Base-by-base conservation (phyloP, 805 yeast genomes). In the Cyberlindnera xylosilytica region DNA sequence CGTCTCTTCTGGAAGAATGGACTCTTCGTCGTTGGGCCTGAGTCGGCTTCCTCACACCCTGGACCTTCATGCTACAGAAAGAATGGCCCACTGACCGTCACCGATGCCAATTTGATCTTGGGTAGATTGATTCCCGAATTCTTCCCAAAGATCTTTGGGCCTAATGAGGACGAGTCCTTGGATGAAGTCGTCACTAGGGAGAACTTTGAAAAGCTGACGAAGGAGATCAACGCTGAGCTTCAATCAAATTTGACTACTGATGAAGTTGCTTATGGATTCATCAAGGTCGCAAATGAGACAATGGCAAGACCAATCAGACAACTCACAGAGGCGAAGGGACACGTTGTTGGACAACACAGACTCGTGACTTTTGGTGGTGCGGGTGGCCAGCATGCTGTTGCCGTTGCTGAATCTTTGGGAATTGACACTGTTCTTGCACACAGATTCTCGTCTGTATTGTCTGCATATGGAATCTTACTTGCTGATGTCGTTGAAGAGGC, bases 251-350 rank as follows among this genome's bases (percentile, higher is more conserved):
- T 81, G 63, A 57, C 85, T 0, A 66, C 80, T 1, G 79, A 84
- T 47, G 81, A 83, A 51, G 83, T 87, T 9, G 96, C 96, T 0
- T 70, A 70, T 51, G 96, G 96, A 0, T 88, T 87, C 58, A 62
- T 88, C 40, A 75, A 80, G 48, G 95, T 88, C 6, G 96, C 96
- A 1, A 83, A 85, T 54, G 95, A 86, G 54, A 69, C 89, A 1
- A 88, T 88, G 96, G 85, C 93, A n/a, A 74, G 95, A 47, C 96
- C 96, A 2, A 85, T 88, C 41, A 72, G 96, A 45, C 81, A 84
- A 32, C 65, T 88, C 39, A 87, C 96, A 0, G 96, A 87, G 58
- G 87, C 91, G 2, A 86, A 81, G 56, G 96, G 96, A 4, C 79
- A 80, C 56, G 71, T 76, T 32, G 72, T 80, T 1, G 60, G 83